Conservation (phyloP, 2,329 filamentous ascomycete species). For the Amylocarpus encephaloides region DNA sequence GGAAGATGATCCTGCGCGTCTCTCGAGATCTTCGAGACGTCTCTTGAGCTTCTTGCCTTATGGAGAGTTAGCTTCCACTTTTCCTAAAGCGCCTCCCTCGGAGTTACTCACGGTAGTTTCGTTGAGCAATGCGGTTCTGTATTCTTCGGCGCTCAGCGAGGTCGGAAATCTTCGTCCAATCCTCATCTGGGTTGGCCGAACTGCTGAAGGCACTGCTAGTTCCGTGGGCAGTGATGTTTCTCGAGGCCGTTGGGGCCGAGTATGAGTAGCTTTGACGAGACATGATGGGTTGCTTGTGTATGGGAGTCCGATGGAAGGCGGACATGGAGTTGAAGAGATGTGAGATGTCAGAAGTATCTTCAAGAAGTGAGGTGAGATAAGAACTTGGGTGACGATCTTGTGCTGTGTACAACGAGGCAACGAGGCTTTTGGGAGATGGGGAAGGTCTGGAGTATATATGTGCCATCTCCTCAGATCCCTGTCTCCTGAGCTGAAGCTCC, state of each 20-base stretch:
- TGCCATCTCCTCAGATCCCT: slow-evolving; percentile 23
- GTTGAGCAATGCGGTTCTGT: slow-evolving; percentile 95
- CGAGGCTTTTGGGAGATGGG: slow-evolving; percentile 20
- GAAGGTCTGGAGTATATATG: slow-evolving; percentile 24
- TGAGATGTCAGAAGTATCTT: slow-evolving; percentile 9
- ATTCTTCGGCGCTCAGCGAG: slow-evolving; percentile 89
- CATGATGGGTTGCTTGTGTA: slow-evolving; percentile 24
- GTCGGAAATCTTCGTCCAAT: slow-evolving; percentile 99
- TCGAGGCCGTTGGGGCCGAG: slow-evolving; percentile 29
- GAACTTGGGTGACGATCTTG: slow-evolving; percentile 9
- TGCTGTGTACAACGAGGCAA: slow-evolving; percentile 17
- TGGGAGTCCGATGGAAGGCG: slow-evolving; percentile 10
- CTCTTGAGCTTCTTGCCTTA: slow-evolving; percentile 89
- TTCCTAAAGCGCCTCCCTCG: background rate
- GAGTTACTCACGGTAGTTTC: slow-evolving; percentile 79
- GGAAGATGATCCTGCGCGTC: slow-evolving; percentile 60
- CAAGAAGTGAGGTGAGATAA: slow-evolving; percentile 4
- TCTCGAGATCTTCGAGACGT: slow-evolving; percentile 78
- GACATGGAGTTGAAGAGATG: slow-evolving; percentile 6
- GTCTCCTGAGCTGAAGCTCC: slow-evolving; percentile 16
- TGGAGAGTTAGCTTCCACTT: slow-evolving; percentile 12
- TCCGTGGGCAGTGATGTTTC: slow-evolving; percentile 65
- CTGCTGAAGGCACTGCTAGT: slow-evolving; percentile 93
- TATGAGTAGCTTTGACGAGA: slow-evolving; percentile 30
- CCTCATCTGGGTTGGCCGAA: slow-evolving; percentile 91